Evolutionary conservation across 352 stramenopile species (phyloP).

Genomic region (Phytophthora sp.): DNA sequence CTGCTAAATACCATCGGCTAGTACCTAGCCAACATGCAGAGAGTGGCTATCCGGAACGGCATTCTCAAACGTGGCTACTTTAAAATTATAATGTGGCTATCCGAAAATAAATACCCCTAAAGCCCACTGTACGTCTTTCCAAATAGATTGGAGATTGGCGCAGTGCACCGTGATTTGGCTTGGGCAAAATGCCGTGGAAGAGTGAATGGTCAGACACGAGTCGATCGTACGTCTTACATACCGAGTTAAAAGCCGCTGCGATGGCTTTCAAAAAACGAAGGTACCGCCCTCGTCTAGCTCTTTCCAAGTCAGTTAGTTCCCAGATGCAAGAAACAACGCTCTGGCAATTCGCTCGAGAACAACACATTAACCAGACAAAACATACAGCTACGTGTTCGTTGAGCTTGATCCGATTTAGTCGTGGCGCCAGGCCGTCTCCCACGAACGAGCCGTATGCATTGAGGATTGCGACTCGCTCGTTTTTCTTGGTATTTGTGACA

Average conservation of each 20-base stretch:
- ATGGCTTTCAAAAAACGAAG: neutral
- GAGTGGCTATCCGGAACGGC: too few species aligned
- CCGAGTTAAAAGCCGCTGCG: neutral
- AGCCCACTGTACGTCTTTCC: neutral
- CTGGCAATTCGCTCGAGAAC: neutral
- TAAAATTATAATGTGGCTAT: too few species aligned
- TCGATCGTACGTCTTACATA: too few species aligned
- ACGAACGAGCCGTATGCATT: neutral
- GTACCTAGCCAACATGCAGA: too few species aligned
- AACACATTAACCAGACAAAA: constrained; percentile 5
- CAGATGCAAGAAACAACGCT: neutral
- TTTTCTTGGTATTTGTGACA: constrained; percentile 2
- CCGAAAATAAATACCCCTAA: too few species aligned
- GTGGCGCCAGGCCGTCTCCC: neutral
- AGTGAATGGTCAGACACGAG: too few species aligned
- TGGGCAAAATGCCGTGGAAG: too few species aligned
- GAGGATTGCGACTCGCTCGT: neutral
- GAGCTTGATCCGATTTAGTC: neutral
- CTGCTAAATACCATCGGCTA: too few species aligned
- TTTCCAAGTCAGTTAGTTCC: neutral
- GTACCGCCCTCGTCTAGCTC: constrained; percentile 3
- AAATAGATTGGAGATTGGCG: neutral
- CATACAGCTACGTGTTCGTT: neutral
- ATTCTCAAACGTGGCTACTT: too few species aligned
- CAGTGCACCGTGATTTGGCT: too few species aligned